These are phyloP conservation scores for Penicillium goetzii DNA, from an alignment of 495 filamentous ascomycete genomes.

Conservation along the genomic window DNA sequence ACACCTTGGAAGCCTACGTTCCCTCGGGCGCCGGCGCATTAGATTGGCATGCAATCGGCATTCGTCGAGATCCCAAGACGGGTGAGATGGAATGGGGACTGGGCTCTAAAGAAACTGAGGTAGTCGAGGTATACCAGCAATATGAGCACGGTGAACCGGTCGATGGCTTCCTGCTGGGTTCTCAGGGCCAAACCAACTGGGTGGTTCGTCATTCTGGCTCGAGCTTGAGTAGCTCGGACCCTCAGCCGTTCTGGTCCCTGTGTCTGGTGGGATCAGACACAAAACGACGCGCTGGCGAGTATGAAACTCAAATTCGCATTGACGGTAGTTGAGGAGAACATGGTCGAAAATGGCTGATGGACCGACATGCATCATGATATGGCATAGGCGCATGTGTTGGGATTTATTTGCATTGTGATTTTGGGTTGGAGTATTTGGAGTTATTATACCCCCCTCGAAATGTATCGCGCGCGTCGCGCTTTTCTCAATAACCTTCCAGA, in stretches of 20 bases:
- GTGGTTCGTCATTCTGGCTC: constrained; percentile 15
- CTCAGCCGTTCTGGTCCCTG: constrained; percentile 20
- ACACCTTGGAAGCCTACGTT: constrained; percentile 18
- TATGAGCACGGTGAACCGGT: not conserved
- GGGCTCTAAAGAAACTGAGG: not conserved
- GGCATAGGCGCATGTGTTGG: not conserved
- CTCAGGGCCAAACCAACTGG: constrained; percentile 18
- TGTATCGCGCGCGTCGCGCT: not conserved
- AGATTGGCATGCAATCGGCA: constrained; percentile 24
- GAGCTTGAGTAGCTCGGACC: constrained; percentile 14
- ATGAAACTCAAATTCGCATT: constrained; percentile 15
- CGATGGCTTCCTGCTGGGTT: constrained; percentile 15
- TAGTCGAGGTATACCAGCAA: constrained; percentile 18
- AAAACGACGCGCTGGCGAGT: constrained; percentile 9
- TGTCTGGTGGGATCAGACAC: constrained; percentile 8
- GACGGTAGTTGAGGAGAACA: constrained; percentile 15
- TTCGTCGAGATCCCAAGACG: constrained; percentile 13
- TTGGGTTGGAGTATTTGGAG: not conserved
- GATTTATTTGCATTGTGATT: not conserved
- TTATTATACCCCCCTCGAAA: constrained; percentile 4
- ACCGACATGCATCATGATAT: not conserved
- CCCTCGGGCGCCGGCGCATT: constrained; percentile 21
- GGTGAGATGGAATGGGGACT: constrained; percentile 24
- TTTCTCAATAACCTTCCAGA: not conserved
- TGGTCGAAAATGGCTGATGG: not conserved